phyloP scores from a whole-genome alignment of 495 filamentous ascomycete species.

The Parachaetomium inaequale region DNA sequence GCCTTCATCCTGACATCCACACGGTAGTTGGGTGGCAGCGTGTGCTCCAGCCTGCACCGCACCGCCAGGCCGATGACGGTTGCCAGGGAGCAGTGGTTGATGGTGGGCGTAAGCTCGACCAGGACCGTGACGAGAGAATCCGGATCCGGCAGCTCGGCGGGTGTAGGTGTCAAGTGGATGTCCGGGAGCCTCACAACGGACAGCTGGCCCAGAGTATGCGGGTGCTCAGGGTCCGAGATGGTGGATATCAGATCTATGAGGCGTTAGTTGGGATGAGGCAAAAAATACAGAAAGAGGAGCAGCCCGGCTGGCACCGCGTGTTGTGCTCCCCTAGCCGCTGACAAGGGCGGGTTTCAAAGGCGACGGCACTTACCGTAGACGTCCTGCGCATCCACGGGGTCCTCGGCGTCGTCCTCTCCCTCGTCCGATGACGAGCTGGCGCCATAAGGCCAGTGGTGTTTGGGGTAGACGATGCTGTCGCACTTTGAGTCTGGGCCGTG shows the following conservation, averaged over 20 bases:
- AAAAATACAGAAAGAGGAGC: too few species aligned
- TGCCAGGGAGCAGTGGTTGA: slow-evolving; percentile 93
- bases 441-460: slow-evolving; percentile 36
- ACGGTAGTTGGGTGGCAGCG: slow-evolving; percentile 86
- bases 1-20: slow-evolving; percentile 93
- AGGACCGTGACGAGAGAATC: slow-evolving; percentile 50
- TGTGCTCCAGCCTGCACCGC: slow-evolving; percentile 83
- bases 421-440: slow-evolving; percentile 25
- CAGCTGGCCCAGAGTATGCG: slow-evolving; percentile 84
- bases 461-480: slow-evolving; percentile 33
- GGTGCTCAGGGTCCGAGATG: slow-evolving; percentile 95
- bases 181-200: slow-evolving; percentile 92
- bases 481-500: slow-evolving; percentile 36
- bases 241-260: slow-evolving; percentile 81
- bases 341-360: neutral
- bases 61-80: slow-evolving; percentile 96
- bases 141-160: slow-evolving; percentile 47
- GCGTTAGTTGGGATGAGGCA: slow-evolving; percentile 44
- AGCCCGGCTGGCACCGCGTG: neutral
- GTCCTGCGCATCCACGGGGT: slow-evolving; percentile 93
- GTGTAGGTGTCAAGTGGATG: slow-evolving; percentile 69
- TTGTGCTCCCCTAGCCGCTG: neutral
- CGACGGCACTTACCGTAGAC: slow-evolving; percentile 70
- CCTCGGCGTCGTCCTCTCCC: slow-evolving; percentile 51
- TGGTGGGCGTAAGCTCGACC: slow-evolving; percentile 88